Evolutionary conservation across 129 eudicot genomes (phyloP), one percentile per base, ranked within the genome.

Genomic region (Tagetes patula): DNA sequence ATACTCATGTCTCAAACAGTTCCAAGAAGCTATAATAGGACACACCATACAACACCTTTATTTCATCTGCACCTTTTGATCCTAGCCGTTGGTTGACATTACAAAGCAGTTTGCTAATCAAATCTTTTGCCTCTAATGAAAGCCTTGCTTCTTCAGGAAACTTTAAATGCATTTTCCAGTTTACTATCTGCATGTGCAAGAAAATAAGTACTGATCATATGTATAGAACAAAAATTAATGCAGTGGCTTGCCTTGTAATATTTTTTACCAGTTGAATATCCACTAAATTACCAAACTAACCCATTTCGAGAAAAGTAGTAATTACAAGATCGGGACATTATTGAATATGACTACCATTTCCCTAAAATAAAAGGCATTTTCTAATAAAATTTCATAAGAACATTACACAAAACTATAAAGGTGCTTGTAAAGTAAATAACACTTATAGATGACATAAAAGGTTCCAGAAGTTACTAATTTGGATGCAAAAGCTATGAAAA

Each of bases 141-240:
- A 89, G 81, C 78, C 80, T 88, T 66, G 92, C 98, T 83, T 93
- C 98, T 77, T 89, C 98, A 2, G 98, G 98, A 78, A 93, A 93
- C 79, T 93, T 93, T 74, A 93, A 69, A 84, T 93, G 96, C 76
- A 88, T 83, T 81, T 81, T 93, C 98, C 98, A 93, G 84, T 93
- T 93, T 72, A 93, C 96, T 58, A 93, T 93, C 98, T 93, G 80
- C 79, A 77, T 1, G 5, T 50, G 55, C 47, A 33, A 52, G 65
- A 37, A 71, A 50, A 47, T 55, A 8, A 75, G 32, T 66, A 74
- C 65, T 27, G 10, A 32, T 55, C 54, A 6, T 49, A 63, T 42
- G 42, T 13, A 27, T 31, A 27, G 3, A 37, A 45, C 13, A 70
- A 55, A 30, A 9, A 5, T 61, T 20, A 27, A 55, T 55, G 4